Conservation (phyloP, 2,329 filamentous ascomycete genomes). For the Penicillium sclerotigenum region DNA sequence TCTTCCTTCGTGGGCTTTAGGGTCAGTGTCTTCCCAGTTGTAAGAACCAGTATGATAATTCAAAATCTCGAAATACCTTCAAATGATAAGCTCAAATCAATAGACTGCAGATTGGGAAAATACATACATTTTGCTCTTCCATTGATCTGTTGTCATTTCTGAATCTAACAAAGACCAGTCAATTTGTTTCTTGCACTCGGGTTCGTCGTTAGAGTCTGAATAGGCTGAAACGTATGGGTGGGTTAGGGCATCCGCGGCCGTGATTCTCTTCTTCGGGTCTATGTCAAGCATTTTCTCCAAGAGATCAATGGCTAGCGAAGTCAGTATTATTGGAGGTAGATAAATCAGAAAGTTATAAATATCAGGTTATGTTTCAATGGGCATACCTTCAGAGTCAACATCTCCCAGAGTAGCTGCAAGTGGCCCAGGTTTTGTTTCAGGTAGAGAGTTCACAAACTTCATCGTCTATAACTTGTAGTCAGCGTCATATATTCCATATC, state of each 20-base stretch:
- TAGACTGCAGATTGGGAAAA: not conserved
- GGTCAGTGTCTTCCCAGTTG: not conserved
- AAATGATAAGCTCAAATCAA: conserved; percentile 40
- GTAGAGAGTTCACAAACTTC: conserved; percentile 3
- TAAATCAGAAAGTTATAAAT: not conserved
- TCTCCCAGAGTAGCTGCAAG: not conserved
- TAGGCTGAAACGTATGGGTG: conserved; percentile 93
- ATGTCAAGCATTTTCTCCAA: conserved; percentile 96
- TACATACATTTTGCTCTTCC: conserved; percentile 93
- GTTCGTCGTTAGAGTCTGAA: conserved; percentile 93
- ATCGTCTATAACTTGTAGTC: not conserved
- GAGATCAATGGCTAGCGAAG: conserved; percentile 81
- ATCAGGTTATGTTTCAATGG: too few relatives aligned
- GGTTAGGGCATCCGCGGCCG: conserved; percentile 75
- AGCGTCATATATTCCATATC: not conserved
- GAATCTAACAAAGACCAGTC: conserved; percentile 99
- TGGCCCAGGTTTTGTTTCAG: not conserved
- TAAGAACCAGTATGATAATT: conserved; percentile 5
- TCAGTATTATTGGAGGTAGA: not conserved
- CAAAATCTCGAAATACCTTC: conserved; percentile 8
- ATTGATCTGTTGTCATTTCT: conserved; percentile 90
- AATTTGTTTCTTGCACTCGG: conserved; percentile 91
- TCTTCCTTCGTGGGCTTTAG: not conserved
- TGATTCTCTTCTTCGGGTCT: conserved; percentile 88
- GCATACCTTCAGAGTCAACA: conserved; percentile 2